These are phyloP conservation scores for Macrolepiota fuliginosa DNA, from an alignment of 768 basidiomycete genomes.

Conservation along the genomic window DNA sequence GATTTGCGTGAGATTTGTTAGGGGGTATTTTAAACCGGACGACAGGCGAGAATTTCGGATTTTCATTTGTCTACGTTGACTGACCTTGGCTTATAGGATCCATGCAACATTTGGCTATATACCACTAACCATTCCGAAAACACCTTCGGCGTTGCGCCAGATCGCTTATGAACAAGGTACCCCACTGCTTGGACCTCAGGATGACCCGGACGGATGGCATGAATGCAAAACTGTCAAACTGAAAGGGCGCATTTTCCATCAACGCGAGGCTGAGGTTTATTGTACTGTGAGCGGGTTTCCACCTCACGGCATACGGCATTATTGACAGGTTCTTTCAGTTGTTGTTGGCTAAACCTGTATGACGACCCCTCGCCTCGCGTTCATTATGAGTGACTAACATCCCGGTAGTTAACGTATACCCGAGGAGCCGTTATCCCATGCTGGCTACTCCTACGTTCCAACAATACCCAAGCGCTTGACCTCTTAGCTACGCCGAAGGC, in stretches of 20 bases:
- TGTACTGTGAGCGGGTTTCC: constrained; percentile 29
- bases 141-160: constrained; percentile 30
- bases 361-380: constrained; percentile 8
- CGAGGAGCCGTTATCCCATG: constrained; percentile 39
- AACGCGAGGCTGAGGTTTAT: constrained; percentile 26
- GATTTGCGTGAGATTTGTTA: constrained; percentile 26
- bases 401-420: constrained; percentile 36
- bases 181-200: constrained; percentile 32
- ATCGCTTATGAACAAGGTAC: constrained; percentile 33
- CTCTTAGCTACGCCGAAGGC: constrained; percentile 30
- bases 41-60: constrained; percentile 25
- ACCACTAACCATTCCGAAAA: constrained; percentile 28
- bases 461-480: constrained; percentile 33
- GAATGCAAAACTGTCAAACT: constrained; percentile 22
- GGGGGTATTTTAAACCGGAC: constrained; percentile 32
- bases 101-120: constrained; percentile 29
- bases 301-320: neutral
- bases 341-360: constrained; percentile 38
- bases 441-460: constrained; percentile 27
- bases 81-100: constrained; percentile 21
- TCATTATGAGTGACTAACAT: neutral
- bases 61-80: neutral
- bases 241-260: constrained; percentile 26
- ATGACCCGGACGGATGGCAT: constrained; percentile 41
- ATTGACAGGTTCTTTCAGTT: constrained; percentile 23